phyloP scores from a whole-genome alignment of 164 flowering plant genomes.

The Warburgia ugandensis region DNA sequence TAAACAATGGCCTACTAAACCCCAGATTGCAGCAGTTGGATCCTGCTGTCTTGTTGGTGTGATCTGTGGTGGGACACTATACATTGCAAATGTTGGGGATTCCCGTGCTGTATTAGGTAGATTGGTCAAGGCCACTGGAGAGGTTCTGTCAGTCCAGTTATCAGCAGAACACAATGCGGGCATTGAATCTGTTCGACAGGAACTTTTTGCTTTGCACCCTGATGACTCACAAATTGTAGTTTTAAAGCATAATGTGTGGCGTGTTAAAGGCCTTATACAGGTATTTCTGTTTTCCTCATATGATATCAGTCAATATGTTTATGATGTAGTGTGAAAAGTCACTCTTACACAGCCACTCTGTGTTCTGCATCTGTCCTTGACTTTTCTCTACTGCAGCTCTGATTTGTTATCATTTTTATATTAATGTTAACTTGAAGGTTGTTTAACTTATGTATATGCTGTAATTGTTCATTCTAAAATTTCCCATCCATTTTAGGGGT shows the following conservation, averaged over 20 bases:
- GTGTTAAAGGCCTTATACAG: conserved; percentile 85
- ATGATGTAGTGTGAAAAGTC: too few relatives aligned
- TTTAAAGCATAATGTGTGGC: conserved; percentile 83
- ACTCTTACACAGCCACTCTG: too few relatives aligned
- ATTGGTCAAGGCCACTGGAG: conserved; percentile 59
- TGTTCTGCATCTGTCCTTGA: too few relatives aligned
- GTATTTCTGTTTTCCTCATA: conserved; percentile 23
- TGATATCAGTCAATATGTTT: too few relatives aligned
- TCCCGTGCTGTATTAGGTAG: conserved; percentile 82
- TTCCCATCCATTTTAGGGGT: too few relatives aligned
- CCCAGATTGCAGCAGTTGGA: conserved; percentile 88
- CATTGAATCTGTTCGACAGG: conserved; percentile 68
- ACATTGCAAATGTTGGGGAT: conserved; percentile 73
- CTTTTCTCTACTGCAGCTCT: too few relatives aligned
- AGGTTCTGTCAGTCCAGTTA: conserved; percentile 50
- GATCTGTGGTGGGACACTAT: conserved; percentile 55
- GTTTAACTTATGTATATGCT: too few relatives aligned
- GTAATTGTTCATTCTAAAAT: too few relatives aligned
- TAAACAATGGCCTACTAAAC: conserved; percentile 57
- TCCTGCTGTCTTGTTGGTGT: conserved; percentile 76
- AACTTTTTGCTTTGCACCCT: conserved; percentile 61
- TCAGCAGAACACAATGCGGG: conserved; percentile 65
- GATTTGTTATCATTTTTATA: too few relatives aligned
- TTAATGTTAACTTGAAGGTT: too few relatives aligned
- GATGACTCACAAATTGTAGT: conserved; percentile 77